Base-by-base conservation (phyloP, 169 alveolate genomes). In the Cardiosporidium cionae region DNA sequence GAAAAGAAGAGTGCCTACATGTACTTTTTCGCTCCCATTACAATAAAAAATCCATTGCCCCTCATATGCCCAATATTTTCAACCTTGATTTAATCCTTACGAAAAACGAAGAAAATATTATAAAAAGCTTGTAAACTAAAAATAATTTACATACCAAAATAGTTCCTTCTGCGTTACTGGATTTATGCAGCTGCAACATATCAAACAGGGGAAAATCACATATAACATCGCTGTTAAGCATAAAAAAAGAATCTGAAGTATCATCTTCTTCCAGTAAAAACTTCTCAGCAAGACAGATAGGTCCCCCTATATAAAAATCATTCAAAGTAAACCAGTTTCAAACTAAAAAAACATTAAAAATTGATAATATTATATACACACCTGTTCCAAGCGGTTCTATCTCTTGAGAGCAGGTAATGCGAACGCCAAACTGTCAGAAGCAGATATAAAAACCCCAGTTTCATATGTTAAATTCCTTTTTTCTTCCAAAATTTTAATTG, bases 381-480 rank as follows among this genome's bases (percentile, higher is more conserved):
- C 97, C 99, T 33, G 99, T 97, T 25, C 99, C 99, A 63, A 97
- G 83, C n/a, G 99, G 98, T 37, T 88, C 95, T 6, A 91, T 90
- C 86, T 97, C 99, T 72, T 92, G 80, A 1, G 97, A 90, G 76
- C 92, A 89, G 54, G 89, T 89, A 52, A 97, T 95, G 74, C 90
- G 91, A 37, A 97, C 91, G 27, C 83, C 73, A 82, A 91, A 95
- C 89, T 91, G 73, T 23, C 7, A 22, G 22, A 9, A 23, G n/a
- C n/a, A n/a, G n/a, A n/a, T n/a, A n/a, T n/a, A n/a, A n/a, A n/a
- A n/a, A n/a, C n/a, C n/a, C n/a, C n/a, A n/a, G n/a, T n/a, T n/a
- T n/a, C n/a, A n/a, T n/a, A n/a, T n/a, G n/a, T n/a, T n/a, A n/a
- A n/a, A n/a, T n/a, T n/a, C n/a, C n/a, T n/a, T n/a, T n/a, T n/a